Percentiles rank a stretch among this genome's conserved stretches.
These are phyloP conservation scores for Batrachochytrium dendrobatidis DNA, from an alignment of 371 early-diverging fungal species.

Conservation along the genomic window DNA sequence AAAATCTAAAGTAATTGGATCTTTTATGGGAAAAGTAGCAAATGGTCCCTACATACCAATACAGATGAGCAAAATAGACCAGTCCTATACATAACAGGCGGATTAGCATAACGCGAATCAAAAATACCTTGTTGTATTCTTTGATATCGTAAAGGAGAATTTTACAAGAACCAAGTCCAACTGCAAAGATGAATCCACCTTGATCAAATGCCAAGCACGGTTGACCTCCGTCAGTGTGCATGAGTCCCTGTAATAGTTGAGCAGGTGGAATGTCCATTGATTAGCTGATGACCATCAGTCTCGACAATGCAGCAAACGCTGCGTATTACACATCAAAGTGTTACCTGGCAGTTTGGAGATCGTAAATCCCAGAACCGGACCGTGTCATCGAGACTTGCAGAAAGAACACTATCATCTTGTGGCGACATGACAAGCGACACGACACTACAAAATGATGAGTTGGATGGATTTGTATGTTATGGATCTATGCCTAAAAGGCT, in stretches of 20 bases:
- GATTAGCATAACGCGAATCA: neutral
- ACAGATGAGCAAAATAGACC: neutral
- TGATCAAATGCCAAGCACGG: constrained; percentile 73
- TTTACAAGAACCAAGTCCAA: constrained; percentile 46
- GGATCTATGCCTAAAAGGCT: neutral
- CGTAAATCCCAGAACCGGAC: constrained; percentile 74
- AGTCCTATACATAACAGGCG: neutral
- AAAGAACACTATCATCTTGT: constrained; percentile 63
- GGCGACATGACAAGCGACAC: constrained; percentile 71
- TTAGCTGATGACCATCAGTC: no score
- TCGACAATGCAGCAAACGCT: no score
- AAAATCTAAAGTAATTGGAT: neutral
- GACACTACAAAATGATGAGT: constrained; percentile 41
- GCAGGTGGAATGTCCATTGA: no score
- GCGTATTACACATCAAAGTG: no score
- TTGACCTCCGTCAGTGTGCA: constrained; percentile 24
- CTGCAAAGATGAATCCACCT: constrained; percentile 69
- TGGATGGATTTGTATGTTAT: no score
- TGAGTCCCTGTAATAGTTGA: neutral
- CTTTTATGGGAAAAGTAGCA: constrained; percentile 28
- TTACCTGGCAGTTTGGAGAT: constrained; percentile 57
- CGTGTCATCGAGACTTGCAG: constrained; percentile 62
- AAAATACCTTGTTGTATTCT: constrained; percentile 43
- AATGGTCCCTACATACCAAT: constrained; percentile 27
- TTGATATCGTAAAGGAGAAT: constrained; percentile 65